Evolutionary conservation across 257 asterid species (phyloP).

Genomic region (Gardenia jasminoides): DNA sequence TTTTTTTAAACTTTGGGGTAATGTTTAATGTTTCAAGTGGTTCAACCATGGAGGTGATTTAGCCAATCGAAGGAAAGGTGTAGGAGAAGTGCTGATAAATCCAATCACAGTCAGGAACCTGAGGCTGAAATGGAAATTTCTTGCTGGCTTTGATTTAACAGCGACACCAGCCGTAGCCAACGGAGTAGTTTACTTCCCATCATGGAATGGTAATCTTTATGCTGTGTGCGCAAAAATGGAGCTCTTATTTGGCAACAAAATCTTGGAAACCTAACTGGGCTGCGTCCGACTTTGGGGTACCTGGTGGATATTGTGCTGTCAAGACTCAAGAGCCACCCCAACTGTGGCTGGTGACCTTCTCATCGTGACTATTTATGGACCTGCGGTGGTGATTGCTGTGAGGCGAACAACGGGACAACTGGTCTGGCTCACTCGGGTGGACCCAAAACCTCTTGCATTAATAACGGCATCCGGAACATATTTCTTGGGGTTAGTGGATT

Average conservation of each 20-base stretch:
- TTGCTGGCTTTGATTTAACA: constrained; percentile 63
- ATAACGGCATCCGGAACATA: constrained; percentile 63
- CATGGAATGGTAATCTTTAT: constrained; percentile 72
- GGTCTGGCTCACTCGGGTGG: constrained; percentile 57
- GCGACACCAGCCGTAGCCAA: constrained; percentile 65
- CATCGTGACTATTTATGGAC: constrained; percentile 55
- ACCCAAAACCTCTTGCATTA: constrained; percentile 38
- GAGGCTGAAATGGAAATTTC: constrained; percentile 54
- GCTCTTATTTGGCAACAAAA: constrained; percentile 53
- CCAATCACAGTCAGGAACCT: constrained; percentile 30
- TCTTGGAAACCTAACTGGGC: constrained; percentile 49
- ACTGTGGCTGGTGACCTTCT: constrained; percentile 51
- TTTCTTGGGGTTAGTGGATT: constrained; percentile 37
- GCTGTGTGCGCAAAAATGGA: constrained; percentile 62
- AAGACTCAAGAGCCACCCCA: constrained; percentile 70
- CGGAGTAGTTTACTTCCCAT: constrained; percentile 63
- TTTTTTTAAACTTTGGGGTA: no score
- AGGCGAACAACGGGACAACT: constrained; percentile 40
- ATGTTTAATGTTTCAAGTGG: constrained; percentile 36
- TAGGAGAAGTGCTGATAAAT: constrained; percentile 46
- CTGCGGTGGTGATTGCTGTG: constrained; percentile 57
- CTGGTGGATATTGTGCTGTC: constrained; percentile 39
- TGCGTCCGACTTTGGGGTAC: constrained; percentile 36
- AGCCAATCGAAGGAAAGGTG: constrained; percentile 49
- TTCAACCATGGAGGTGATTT: constrained; percentile 61